Evolutionary conservation across 441 rosid genomes (phyloP).

Genomic region (Capsella rubella): DNA sequence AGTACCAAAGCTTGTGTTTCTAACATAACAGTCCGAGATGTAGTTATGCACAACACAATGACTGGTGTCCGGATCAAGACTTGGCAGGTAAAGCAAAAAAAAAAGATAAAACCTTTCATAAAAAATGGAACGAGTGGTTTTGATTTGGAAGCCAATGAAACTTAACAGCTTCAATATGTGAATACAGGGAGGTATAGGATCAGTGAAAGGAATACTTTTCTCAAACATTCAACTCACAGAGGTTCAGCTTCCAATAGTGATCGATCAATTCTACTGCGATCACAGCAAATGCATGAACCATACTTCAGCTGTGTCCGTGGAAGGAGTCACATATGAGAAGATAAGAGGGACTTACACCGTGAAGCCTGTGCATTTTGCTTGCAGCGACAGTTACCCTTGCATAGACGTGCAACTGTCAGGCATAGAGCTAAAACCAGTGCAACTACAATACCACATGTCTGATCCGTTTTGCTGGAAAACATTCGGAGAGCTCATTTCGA

Average conservation of each 20-base stretch:
- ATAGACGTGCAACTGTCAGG: constrained; percentile 65
- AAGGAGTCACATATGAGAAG: constrained; percentile 83
- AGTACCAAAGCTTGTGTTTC: constrained; percentile 94
- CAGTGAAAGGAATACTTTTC: constrained; percentile 82
- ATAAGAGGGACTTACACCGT: constrained; percentile 92
- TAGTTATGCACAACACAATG: constrained; percentile 86
- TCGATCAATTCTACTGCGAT: constrained; percentile 97
- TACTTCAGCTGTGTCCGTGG: constrained; percentile 82
- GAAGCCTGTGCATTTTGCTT: constrained; percentile 85
- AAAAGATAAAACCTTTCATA: background rate
- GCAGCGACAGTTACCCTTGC: constrained; percentile 89
- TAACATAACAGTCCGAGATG: constrained; percentile 86
- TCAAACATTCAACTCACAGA: constrained; percentile 91
- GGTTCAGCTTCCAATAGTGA: constrained; percentile 88
- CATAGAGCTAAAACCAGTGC: constrained; percentile 71
- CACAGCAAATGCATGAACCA: constrained; percentile 76
- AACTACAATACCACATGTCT: constrained; percentile 63
- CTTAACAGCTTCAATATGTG: background rate
- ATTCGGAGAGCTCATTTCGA: constrained; percentile 76
- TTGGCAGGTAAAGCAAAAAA: constrained; percentile 64
- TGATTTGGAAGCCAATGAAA: background rate
- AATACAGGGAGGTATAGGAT: constrained; percentile 70
- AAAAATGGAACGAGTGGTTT: background rate
- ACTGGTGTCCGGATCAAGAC: constrained; percentile 96
- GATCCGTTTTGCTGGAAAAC: constrained; percentile 91